A percentile compares a stretch with the other conserved stretches of the same genome.
phyloP scores from a whole-genome alignment of 192 early-diverging fungal species.

The Coemansia sp. region DNA sequence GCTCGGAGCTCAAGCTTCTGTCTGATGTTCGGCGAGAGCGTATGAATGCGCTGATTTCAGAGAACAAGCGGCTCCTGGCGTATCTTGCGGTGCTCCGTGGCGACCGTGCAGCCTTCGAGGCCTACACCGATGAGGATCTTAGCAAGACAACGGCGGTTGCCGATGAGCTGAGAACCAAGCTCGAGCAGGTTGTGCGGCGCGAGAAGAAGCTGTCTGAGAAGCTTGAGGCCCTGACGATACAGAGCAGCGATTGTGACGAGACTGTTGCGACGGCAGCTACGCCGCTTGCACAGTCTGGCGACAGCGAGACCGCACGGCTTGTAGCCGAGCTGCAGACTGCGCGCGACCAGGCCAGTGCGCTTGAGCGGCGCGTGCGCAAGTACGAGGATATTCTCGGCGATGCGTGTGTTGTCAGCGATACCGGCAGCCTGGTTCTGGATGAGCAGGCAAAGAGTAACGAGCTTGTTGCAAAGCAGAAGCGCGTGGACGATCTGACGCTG shows the following conservation, averaged over 20 bases:
- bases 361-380: constrained; percentile 42
- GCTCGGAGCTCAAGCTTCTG: constrained; percentile 53
- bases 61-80: constrained; percentile 60
- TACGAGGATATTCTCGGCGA: constrained; percentile 49
- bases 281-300: constrained; percentile 20
- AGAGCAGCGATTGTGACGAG: constrained; percentile 34
- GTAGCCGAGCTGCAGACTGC: constrained; percentile 36
- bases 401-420: constrained; percentile 20
- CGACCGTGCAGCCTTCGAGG: constrained; percentile 55
- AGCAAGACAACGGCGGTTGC: constrained; percentile 51
- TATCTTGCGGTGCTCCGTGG: constrained; percentile 55
- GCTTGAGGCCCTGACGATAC: constrained; percentile 40
- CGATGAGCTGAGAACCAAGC: constrained; percentile 54
- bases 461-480: constrained; percentile 52
- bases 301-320: constrained; percentile 25
- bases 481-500: constrained; percentile 54
- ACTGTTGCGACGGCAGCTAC: constrained; percentile 13
- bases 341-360: constrained; percentile 21
- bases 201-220: constrained; percentile 53
- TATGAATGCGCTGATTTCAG: constrained; percentile 59
- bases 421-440: constrained; percentile 22
- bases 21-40: constrained; percentile 58
- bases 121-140: constrained; percentile 56
- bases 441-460: constrained; percentile 20
- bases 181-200: constrained; percentile 53